Evolutionary conservation across 345 rosid genomes (phyloP).

Genomic region (Cardiospermum halicacabum): DNA sequence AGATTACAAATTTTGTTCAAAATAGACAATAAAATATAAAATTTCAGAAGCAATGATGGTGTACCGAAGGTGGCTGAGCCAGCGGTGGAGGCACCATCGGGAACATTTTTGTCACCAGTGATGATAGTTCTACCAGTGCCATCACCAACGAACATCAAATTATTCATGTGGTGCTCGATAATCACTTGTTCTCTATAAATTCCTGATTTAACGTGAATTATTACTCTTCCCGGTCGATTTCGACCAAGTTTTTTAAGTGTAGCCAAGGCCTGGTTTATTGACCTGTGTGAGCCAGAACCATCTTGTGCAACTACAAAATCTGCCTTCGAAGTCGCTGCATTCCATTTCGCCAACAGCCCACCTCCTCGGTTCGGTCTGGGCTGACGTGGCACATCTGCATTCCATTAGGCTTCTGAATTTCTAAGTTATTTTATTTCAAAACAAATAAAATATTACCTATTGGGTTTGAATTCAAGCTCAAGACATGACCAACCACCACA

Average conservation of each 20-base stretch:
- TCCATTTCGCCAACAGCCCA: constrained; percentile 47
- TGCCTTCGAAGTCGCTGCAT: constrained; percentile 31
- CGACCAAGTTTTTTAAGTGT: constrained; percentile 37
- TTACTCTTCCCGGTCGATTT: constrained; percentile 32
- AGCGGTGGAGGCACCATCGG: constrained; percentile 46
- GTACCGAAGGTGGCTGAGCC: constrained; percentile 72
- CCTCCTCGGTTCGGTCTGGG: constrained; percentile 9
- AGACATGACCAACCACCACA: constrained; percentile 30
- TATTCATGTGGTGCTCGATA: constrained; percentile 33
- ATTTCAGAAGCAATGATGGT: too few relatives aligned
- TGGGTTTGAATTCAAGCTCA: constrained; percentile 32
- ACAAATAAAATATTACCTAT: too few relatives aligned
- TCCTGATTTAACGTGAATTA: constrained; percentile 61
- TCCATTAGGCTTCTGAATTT: too few relatives aligned
- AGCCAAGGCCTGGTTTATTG: constrained; percentile 38
- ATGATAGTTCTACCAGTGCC: constrained; percentile 69
- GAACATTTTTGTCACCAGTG: constrained; percentile 44
- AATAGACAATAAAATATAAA: too few relatives aligned
- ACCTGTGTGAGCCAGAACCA: constrained; percentile 41
- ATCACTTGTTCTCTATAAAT: constrained; percentile 60
- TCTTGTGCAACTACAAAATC: constrained; percentile 43
- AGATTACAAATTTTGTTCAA: too few relatives aligned
- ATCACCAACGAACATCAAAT: constrained; percentile 72
- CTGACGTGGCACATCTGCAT: constrained; percentile 10
- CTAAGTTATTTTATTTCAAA: too few relatives aligned